Evolutionary conservation across 352 stramenopile genomes (phyloP).

Genomic region (Phytophthora lateralis): DNA sequence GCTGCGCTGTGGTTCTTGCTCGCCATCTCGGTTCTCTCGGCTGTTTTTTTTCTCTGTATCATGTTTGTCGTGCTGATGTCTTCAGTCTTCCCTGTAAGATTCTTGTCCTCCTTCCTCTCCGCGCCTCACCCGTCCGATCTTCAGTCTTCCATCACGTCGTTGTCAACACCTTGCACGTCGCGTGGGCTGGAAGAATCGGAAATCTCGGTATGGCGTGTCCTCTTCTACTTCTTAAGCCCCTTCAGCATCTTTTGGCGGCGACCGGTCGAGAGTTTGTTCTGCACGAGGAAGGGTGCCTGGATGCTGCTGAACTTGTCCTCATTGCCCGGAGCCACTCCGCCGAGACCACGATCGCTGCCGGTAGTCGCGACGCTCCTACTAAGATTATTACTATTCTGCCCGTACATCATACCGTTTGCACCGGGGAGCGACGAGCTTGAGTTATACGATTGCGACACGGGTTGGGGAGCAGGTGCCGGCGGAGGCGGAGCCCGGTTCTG

Average conservation of each 20-base stretch:
- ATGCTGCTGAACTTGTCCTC: constrained; percentile 89
- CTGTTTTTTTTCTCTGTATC: constrained; percentile 31
- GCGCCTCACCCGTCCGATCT: constrained; percentile 15
- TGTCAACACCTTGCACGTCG: constrained; percentile 33
- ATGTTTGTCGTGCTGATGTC: constrained; percentile 41
- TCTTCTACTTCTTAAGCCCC: constrained; percentile 84
- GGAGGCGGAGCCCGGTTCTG: constrained; percentile 48
- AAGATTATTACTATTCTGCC: constrained; percentile 61
- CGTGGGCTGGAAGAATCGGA: constrained; percentile 4
- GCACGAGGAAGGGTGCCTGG: constrained; percentile 83
- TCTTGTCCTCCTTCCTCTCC: constrained; percentile 33
- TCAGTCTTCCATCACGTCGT: constrained; percentile 16
- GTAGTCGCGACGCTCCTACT: constrained; percentile 62
- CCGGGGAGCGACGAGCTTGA: constrained; percentile 33
- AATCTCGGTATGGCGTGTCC: constrained; percentile 17
- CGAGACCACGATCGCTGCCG: constrained; percentile 49
- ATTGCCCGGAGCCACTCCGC: constrained; percentile 45
- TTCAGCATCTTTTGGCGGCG: constrained; percentile 90
- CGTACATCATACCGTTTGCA: constrained; percentile 31
- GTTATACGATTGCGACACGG: constrained; percentile 47
- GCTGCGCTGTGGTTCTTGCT: constrained; percentile 33
- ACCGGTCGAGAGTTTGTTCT: constrained; percentile 87
- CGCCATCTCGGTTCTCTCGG: constrained; percentile 30
- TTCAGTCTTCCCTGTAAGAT: constrained; percentile 46
- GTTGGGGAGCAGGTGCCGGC: constrained; percentile 30